phyloP scores from a whole-genome alignment of 176 grass and related monocot genomes.

The Avena atlantica region DNA sequence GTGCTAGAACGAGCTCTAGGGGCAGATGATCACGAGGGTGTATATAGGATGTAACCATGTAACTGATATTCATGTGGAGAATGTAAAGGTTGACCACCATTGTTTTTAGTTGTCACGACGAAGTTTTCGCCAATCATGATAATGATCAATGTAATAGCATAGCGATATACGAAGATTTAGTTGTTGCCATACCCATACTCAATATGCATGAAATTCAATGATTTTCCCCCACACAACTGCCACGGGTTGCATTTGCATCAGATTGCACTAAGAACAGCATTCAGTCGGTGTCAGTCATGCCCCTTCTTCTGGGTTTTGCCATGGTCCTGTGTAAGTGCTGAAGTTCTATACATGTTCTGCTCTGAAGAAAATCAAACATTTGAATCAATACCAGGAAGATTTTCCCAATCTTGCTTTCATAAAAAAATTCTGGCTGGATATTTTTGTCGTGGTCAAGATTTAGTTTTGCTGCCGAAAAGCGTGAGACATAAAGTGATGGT shows the following conservation, averaged over 20 bases:
- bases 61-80: constrained; percentile 30
- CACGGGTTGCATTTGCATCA: constrained; percentile 27
- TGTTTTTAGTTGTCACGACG: constrained; percentile 46
- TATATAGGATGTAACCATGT: constrained; percentile 33
- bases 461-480: constrained; percentile 10
- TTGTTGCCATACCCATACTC: neutral
- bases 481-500: constrained; percentile 39
- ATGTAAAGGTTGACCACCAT: constrained; percentile 53
- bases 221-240: constrained; percentile 34
- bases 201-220: constrained; percentile 37
- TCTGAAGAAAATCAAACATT: constrained; percentile 33
- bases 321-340: constrained; percentile 19
- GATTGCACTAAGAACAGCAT: constrained; percentile 25
- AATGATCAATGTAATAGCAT: constrained; percentile 31
- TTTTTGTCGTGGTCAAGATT: constrained; percentile 6
- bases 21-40: constrained; percentile 18
- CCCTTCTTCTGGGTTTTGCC: neutral
- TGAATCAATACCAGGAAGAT: constrained; percentile 24
- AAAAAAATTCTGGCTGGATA: neutral
- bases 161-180: neutral
- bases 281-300: neutral
- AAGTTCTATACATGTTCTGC: constrained; percentile 3
- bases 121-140: constrained; percentile 39
- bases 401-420: constrained; percentile 3
- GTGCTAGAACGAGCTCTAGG: constrained; percentile 45